Base-by-base conservation (phyloP, 306 rosid species). In the Sindora glabra region DNA sequence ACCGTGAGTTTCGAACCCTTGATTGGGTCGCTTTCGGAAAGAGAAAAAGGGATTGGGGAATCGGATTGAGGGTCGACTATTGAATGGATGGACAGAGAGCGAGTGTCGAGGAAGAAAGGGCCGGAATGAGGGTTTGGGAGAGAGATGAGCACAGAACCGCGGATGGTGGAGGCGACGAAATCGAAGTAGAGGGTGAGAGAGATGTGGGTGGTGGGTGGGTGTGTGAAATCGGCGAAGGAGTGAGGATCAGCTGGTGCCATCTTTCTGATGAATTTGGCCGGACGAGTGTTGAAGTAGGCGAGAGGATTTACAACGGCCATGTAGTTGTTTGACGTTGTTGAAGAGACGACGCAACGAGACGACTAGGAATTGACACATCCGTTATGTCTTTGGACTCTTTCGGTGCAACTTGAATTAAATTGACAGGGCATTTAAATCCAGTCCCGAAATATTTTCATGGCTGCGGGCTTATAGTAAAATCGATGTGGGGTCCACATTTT, bases 161-260 rank as follows among this genome's bases (percentile, higher is more conserved):
- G 82, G 64, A 82, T 72, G 73, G 13, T 39, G 51, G 84, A 72
- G 48, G 88, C 38, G 3, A 79, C 13, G 72, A 82, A 78, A 69
- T 82, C 85, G 47, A 82, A 48, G 77, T 55, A 78, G 13, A 82
- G 77, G 13, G 88, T 60, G 46, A 78, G 80, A 10, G 82, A 61
- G 33, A 72, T 30, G 71, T 82, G 73, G 19, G 69, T 44, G 11
- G 77, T 61, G 33, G 72, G 65, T 2, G 84, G 82, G 46, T 82
- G 79, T 24, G 79, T 34, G 2, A 84, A 78, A 58, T 82, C 84
- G 18, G 88, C 63, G 68, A 68, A 82, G n/a, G 88, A 82, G 68
- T 78, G 88, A 5, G 88, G 88, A 36, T 82, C 88, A 12, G 78
- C 32, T 6, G 84, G 82, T 46, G 88, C 82, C 88, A 82, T 82